These are phyloP conservation scores for Cryptosporidium andersoni DNA, from an alignment of 169 alveolate species.

Conservation along the genomic window DNA sequence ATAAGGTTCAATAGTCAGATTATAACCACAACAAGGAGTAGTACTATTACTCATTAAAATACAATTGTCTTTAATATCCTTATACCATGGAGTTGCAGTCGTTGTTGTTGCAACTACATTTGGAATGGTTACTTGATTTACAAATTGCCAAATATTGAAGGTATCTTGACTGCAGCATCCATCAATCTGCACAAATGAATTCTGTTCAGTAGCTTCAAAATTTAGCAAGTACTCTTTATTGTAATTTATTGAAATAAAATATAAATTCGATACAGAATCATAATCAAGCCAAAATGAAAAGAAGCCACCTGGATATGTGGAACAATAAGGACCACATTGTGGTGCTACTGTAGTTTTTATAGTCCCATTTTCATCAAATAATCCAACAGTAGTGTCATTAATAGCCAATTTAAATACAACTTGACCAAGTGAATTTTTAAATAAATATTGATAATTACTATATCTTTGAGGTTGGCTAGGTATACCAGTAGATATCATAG, in stretches of 20 bases:
- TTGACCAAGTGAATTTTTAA: not conserved
- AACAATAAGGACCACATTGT: slow-evolving; percentile 70
- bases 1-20: not conserved
- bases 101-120: slow-evolving; percentile 34
- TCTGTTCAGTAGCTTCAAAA: slow-evolving; percentile 35
- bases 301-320: slow-evolving; percentile 61
- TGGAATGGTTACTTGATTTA: slow-evolving; percentile 24
- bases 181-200: not conserved
- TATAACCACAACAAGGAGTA: slow-evolving; percentile 45
- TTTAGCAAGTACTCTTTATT: slow-evolving; percentile 16
- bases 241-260: slow-evolving; percentile 33
- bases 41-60: not conserved
- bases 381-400: not conserved
- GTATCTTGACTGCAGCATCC: not conserved
- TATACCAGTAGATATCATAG: slow-evolving; percentile 32
- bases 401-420: not conserved
- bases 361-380: not conserved
- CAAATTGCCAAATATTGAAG: slow-evolving; percentile 23
- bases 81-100: slow-evolving; percentile 47
- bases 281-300: slow-evolving; percentile 60
- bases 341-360: slow-evolving; percentile 4
- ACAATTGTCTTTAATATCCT: slow-evolving; percentile 45
- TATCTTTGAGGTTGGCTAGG: not conserved
- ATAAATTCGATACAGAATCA: slow-evolving; percentile 14
- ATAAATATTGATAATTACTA: not conserved